Evolutionary conservation across 2,329 filamentous ascomycete species (phyloP), one percentile per base, ranked within the genome.

Genomic region (Colletotrichum chrysophilum): DNA sequence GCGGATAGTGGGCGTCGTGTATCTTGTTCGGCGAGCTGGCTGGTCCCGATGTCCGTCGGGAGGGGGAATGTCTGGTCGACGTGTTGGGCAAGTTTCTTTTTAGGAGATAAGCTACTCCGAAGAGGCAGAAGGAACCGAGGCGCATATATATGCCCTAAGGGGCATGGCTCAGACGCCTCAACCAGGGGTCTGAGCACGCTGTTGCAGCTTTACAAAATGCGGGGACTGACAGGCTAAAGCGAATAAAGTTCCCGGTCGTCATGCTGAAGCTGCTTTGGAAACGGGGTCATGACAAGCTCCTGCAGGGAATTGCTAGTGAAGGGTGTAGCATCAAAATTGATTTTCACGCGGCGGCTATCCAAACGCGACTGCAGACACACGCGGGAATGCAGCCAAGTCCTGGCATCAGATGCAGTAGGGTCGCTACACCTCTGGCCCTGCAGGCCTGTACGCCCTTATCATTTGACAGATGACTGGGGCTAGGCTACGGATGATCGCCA

Each of bases 71-170:
- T 60, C 43, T 28, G 26, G 38, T 43, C 58, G 7, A 21, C n/a
- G 13, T 38, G 26, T 24, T 26, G 26, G 58, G 66, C 30, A 48
- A 36, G 55, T 32, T 61, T 32, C 43, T 24, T 21, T 26, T 21
- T 61, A 61, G 30, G 38, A 58, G 34, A 62, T 34, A 16, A 43
- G 55, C 26, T 28, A 26, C 26, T 55, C 30, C 26, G 56, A 58
- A 75, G 14, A 66, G 68, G 68, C 24, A 62, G 61, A 71, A 38
- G 61, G 52, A 52, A 52, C 64, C 56, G 56, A 56, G 43, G 64
- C 73, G 73, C 73, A 73, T 68, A 75, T 75, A 68, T 73, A 75
- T 75, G 70, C 73, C 73, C 18, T 26, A 36, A 67, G 48, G 34
- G 73, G 73, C 48, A 73, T 68, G 64, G 70, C 56, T 60, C 56